Evolutionary conservation across 176 grass and related monocot species (phyloP), one percentile per base, ranked within the genome.

Genomic region (Aegilops longissima): DNA sequence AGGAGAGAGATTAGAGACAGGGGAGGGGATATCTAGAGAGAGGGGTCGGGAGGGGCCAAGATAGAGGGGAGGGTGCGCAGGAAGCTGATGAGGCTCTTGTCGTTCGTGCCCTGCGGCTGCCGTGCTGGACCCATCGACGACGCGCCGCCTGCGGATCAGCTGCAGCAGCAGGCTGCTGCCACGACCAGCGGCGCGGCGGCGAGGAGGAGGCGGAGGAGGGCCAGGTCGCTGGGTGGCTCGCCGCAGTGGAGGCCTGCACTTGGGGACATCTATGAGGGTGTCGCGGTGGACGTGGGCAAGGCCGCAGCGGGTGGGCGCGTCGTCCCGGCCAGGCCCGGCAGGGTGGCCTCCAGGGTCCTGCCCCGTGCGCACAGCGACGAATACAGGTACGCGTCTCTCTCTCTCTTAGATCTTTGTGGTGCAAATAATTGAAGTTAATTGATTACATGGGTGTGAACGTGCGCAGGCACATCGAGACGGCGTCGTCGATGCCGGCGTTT

Each of bases 71-170:
- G 83, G 73, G 73, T 92, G 83, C 83, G 73, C 80, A 75, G 83
- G 67, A 89, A 86, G 83, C 75, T 92, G 52, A 92, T 92, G 91
- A 89, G 91, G 87, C 91, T 92, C 81, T 77, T 90, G 83, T 88
- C 87, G 70, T 87, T 92, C 80, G 91, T 92, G 70, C 87, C 87
- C 83, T 92, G 84, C 5, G 87, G 91, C 76, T 87, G 87, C 75
- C 80, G 84, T 89, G 84, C 84, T 12, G 91, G 83, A 83, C 91
- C 84, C 9, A 70, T 90, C 62, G 91, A 92, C 80, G 91, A 92
- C 80, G 84, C 81, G 76, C 87, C 91, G 76, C 84, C 90, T 21
- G 74, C n/a, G 1, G 83, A 36, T 29, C 63, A 34, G 72, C 61
- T 47, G n/a, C 39, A 44, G 77, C 47, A 72, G 56, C 70, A 51